Evolutionary conservation across 441 rosid species (phyloP), one percentile per base, ranked within the genome.

Genomic region (Adansonia grandidieri): DNA sequence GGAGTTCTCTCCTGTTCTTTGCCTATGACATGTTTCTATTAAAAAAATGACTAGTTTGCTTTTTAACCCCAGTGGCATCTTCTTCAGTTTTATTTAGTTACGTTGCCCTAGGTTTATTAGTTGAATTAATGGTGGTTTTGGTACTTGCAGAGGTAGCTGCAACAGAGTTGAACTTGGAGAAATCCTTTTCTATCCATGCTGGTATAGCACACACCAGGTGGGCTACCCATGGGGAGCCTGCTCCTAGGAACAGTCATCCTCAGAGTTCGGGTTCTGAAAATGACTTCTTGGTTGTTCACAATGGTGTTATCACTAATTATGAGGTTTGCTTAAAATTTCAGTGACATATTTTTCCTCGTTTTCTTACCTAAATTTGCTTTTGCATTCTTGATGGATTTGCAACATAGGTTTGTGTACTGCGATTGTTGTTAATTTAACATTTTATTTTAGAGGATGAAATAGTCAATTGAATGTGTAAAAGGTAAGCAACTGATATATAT

Each of bases 171-270:
- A 85, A 96, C 80, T 80, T 94, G 91, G 95, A 89, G 73, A 90
- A 91, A 80, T 88, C 89, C 0, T 91, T 92, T 79, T 73, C 83
- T 44, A 64, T 84, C 47, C 99, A 96, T 85, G 99, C 97, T 70
- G 97, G 98, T 32, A 96, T 96, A 80, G 99, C 98, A 5, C 99
- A 96, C 83, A 96, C 98, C 0, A 87, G 99, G 44, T 96, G 98
- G 98, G 98, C 98, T 24, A 94, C 99, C 65, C 99, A 96, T 80
- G 98, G 99, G 68, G 98, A 91, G 78, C 99, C 98, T 62, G 90
- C 98, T 79, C 89, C 98, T 19, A 89, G 93, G 86, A 96, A 96
- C 76, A 87, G 98, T 82, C 99, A 96, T 85, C 99, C 98, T 60
- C 98, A 96, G 85, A 76, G 89, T 6, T 93, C 98, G 15, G 97